Evolutionary conservation across 2,329 filamentous ascomycete genomes (phyloP).

Genomic region (Trichophyton mentagrophytes): DNA sequence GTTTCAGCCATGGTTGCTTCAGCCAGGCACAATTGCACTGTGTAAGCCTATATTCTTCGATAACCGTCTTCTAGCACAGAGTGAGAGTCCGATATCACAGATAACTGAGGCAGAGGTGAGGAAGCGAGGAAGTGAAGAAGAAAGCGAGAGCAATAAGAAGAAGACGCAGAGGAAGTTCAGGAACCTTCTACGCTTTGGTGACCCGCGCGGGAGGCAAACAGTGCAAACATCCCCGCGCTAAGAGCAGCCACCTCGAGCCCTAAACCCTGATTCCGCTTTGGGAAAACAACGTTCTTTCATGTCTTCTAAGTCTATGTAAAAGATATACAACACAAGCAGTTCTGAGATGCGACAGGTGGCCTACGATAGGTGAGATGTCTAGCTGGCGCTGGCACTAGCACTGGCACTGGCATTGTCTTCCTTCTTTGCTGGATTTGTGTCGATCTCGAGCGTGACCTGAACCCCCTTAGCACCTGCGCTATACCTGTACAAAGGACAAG

Average conservation of each 20-base stretch:
- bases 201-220: conserved; percentile 11
- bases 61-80: background rate
- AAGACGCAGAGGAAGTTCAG: conserved; percentile 20
- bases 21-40: conserved; percentile 1
- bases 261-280: conserved; percentile 8
- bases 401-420: background rate
- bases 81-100: background rate
- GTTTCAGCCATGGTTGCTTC: conserved; percentile 24
- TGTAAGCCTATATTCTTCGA: background rate
- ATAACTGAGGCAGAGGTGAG: background rate
- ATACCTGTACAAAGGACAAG: background rate
- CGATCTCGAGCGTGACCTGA: conserved; percentile 35
- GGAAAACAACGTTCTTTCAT: background rate
- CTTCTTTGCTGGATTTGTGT: conserved; percentile 26
- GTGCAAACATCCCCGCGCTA: conserved; percentile 12
- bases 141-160: background rate
- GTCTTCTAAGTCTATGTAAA: background rate
- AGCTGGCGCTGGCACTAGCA: background rate
- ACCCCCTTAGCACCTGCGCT: background rate
- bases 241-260: conserved; percentile 5
- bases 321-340: background rate
- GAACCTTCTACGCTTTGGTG: conserved; percentile 28
- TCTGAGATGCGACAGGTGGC: background rate
- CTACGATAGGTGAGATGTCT: background rate
- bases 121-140: background rate